Percentiles rank a stretch among this genome's conserved stretches.
These are phyloP conservation scores for Cryphonectria parasitica DNA, from an alignment of 2,329 filamentous ascomycete genomes.

Conservation along the genomic window DNA sequence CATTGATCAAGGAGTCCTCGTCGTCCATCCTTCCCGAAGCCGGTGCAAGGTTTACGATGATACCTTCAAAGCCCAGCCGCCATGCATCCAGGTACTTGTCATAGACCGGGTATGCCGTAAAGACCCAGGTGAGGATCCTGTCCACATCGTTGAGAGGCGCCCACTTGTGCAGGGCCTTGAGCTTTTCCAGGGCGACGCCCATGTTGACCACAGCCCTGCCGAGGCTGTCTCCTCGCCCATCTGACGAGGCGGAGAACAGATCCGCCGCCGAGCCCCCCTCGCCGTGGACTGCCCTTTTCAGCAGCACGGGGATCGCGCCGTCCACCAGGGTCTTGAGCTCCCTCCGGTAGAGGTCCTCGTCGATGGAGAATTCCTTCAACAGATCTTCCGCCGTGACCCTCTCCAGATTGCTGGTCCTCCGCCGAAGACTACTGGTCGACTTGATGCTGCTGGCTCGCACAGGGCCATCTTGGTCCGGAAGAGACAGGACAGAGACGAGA, in stretches of 20 bases:
- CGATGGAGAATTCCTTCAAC: slow-evolving; percentile 77
- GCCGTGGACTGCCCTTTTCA: slow-evolving; percentile 80
- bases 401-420: slow-evolving; percentile 67
- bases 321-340: slow-evolving; percentile 93
- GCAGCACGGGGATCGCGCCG: slow-evolving; percentile 89
- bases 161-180: slow-evolving; percentile 78
- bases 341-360: slow-evolving; percentile 85
- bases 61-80: slow-evolving; percentile 91
- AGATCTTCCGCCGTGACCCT: slow-evolving; percentile 75
- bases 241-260: slow-evolving; percentile 64
- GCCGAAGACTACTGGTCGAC: slow-evolving; percentile 78
- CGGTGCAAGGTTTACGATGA: slow-evolving; percentile 90
- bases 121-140: slow-evolving; percentile 78
- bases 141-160: slow-evolving; percentile 76
- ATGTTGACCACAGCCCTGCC: slow-evolving; percentile 92
- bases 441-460: slow-evolving; percentile 70
- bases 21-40: slow-evolving; percentile 58
- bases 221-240: slow-evolving; percentile 61
- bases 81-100: slow-evolving; percentile 84
- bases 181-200: slow-evolving; percentile 84
- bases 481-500: slow-evolving; percentile 87
- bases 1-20: slow-evolving; percentile 62
- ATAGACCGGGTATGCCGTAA: slow-evolving; percentile 78
- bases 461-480: slow-evolving; percentile 63
- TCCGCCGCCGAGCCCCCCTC: slow-evolving; percentile 66